These are phyloP conservation scores for Heterobasidion annosum DNA, from an alignment of 1,284 basidiomycete species.

Conservation along the genomic window DNA sequence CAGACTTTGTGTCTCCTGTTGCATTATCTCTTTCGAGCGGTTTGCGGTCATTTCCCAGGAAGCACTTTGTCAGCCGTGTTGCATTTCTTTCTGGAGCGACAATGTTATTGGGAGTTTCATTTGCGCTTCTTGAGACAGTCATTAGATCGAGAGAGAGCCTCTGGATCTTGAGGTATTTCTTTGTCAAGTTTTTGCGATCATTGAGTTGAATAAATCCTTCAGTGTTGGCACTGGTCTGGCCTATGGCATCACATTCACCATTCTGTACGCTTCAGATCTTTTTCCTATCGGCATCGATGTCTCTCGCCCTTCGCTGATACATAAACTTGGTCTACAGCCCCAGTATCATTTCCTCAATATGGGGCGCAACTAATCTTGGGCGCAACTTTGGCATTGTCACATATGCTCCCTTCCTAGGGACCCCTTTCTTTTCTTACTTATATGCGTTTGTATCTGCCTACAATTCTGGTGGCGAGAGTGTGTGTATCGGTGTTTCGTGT, in stretches of 20 bases:
- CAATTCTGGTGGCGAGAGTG: slow-evolving; percentile 28
- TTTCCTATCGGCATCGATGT: neutral
- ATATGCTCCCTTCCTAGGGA: slow-evolving; percentile 67
- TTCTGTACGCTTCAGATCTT: neutral
- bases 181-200: neutral
- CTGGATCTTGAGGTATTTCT: slow-evolving; percentile 52
- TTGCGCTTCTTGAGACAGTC: slow-evolving; percentile 41
- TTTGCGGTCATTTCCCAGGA: slow-evolving; percentile 28
- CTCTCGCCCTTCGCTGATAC: neutral
- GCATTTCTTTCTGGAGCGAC: slow-evolving; percentile 45
- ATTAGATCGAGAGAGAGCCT: slow-evolving; percentile 39
- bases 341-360: slow-evolving; percentile 57
- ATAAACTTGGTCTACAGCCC: slow-evolving; percentile 35
- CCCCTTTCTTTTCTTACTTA: slow-evolving; percentile 64
- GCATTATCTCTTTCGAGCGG: slow-evolving; percentile 30
- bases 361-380: slow-evolving; percentile 59
- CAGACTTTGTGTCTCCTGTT: slow-evolving; percentile 60
- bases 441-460: slow-evolving; percentile 58
- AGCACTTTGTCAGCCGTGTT: slow-evolving; percentile 50
- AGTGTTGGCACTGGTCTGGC: slow-evolving; percentile 56
- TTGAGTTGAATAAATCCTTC: neutral
- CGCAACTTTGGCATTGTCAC: slow-evolving; percentile 69
- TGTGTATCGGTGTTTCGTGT: slow-evolving; percentile 51
- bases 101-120: slow-evolving; percentile 37
- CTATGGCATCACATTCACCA: slow-evolving; percentile 60